phyloP scores from a whole-genome alignment of 176 grass and related monocot genomes.

The Oryza nivara region DNA sequence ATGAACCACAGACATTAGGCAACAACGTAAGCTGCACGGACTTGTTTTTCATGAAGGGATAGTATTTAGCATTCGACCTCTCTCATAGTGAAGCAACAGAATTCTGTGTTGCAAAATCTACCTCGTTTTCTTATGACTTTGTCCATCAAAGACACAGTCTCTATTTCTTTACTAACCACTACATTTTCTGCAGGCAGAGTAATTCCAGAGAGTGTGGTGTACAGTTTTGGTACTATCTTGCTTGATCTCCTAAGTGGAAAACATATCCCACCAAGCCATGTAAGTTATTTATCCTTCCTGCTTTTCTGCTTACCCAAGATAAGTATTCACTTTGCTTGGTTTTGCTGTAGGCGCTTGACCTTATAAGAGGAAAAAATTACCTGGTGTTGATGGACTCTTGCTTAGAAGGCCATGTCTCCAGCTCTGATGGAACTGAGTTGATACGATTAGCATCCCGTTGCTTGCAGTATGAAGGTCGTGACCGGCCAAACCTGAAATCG shows the following conservation, averaged over 20 bases:
- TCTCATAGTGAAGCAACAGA: not conserved
- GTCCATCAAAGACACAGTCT: not conserved
- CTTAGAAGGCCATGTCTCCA: constrained; percentile 85
- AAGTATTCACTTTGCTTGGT: not conserved
- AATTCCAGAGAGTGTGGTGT: constrained; percentile 85
- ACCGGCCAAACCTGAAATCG: constrained; percentile 74
- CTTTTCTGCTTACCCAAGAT: not conserved
- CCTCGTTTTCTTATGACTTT: not conserved
- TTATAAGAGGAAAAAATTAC: constrained; percentile 74
- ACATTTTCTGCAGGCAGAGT: constrained; percentile 75
- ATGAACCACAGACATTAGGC: not conserved
- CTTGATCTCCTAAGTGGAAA: constrained; percentile 97
- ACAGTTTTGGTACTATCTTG: constrained; percentile 89
- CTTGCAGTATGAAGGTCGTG: constrained; percentile 83
- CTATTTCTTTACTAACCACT: constrained; percentile 18
- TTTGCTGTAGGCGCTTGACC: constrained; percentile 79
- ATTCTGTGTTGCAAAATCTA: not conserved
- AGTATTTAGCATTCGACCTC: not conserved
- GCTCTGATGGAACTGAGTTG: constrained; percentile 76
- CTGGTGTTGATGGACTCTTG: constrained; percentile 82
- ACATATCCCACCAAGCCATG: constrained; percentile 91
- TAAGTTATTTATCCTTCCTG: constrained; percentile 47
- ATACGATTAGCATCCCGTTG: constrained; percentile 73
- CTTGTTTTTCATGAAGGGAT: not conserved
- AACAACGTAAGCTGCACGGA: not conserved